phyloP scores from a whole-genome alignment of 1,139 yeast species.

The Yamadazyma epiphylla region DNA sequence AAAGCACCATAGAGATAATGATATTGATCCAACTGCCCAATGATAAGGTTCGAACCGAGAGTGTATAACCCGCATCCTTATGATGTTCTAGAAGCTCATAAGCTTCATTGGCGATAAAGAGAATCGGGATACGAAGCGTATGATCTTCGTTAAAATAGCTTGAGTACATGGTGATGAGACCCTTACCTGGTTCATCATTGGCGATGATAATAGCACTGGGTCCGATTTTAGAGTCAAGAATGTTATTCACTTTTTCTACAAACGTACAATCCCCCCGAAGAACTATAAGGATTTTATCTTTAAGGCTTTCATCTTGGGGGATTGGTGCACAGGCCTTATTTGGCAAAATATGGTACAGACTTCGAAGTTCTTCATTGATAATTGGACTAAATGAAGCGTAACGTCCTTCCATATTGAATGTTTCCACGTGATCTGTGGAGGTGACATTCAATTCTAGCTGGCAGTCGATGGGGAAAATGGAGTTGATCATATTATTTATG shows the following conservation, averaged over 20 bases:
- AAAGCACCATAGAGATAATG: conserved; percentile 37
- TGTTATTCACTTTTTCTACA: conserved; percentile 33
- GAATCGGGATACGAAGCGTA: conserved; percentile 27
- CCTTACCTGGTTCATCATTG: conserved; percentile 37
- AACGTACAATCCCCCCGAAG: conserved; percentile 43
- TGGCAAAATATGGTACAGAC: conserved; percentile 25
- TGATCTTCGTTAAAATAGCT: conserved; percentile 37
- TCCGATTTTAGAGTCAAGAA: conserved; percentile 23
- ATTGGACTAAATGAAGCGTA: conserved; percentile 45
- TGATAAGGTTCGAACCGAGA: conserved; percentile 30
- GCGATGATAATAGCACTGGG: conserved; percentile 38
- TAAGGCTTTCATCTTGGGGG: conserved; percentile 7
- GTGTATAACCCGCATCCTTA: conserved; percentile 9
- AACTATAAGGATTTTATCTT: conserved; percentile 28
- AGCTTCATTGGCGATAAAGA: conserved; percentile 40
- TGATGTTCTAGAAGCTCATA: conserved; percentile 18
- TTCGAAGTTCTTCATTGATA: conserved; percentile 19
- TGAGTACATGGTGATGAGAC: conserved; percentile 44
- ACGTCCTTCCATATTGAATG: conserved; percentile 28
- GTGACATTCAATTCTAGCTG: conserved; percentile 27
- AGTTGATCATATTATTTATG: conserved; percentile 32
- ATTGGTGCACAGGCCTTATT: conserved; percentile 26
- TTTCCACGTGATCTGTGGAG: conserved; percentile 5
- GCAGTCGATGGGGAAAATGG: conserved; percentile 43
- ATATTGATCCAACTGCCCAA: conserved; percentile 41